A percentile compares a stretch with the other conserved stretches of the same genome.
Evolutionary conservation across 768 basidiomycete genomes (phyloP).

Genomic region (Trametopsis cervina): DNA sequence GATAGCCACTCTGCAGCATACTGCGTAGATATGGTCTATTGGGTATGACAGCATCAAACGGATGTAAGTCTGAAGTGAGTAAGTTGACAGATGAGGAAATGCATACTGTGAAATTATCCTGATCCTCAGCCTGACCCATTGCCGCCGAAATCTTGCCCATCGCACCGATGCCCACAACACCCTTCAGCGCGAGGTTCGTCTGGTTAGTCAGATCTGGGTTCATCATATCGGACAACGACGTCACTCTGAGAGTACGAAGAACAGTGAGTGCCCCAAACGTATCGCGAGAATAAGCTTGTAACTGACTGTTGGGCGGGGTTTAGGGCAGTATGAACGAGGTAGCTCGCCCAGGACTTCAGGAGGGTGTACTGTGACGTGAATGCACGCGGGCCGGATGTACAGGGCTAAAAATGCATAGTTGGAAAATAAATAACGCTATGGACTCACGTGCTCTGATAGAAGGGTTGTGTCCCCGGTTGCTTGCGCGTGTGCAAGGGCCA

Average conservation of each 20-base stretch:
- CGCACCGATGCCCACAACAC: slow-evolving; percentile 56
- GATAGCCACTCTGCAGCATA: background rate
- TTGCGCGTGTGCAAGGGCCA: slow-evolving; percentile 25
- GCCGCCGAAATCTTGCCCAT: slow-evolving; percentile 46
- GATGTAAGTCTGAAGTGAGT: no score
- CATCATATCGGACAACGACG: background rate
- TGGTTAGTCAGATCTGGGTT: slow-evolving; percentile 35
- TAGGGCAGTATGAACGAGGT: background rate
- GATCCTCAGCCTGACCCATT: slow-evolving; percentile 13
- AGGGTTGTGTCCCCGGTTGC: slow-evolving; percentile 23
- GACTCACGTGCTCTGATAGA: slow-evolving; percentile 17
- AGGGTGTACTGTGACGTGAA: background rate
- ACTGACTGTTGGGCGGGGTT: background rate
- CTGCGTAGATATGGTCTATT: no score
- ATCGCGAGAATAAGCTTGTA: no score
- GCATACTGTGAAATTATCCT: slow-evolving; percentile 20
- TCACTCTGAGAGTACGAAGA: background rate
- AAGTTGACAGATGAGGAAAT: no score
- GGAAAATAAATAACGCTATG: background rate
- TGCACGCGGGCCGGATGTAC: no score
- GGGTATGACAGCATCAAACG: no score
- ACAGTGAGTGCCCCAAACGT: no score
- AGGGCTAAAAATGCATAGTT: no score
- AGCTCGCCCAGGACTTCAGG: background rate
- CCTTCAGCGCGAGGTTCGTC: slow-evolving; percentile 66